Base-by-base conservation (phyloP, 345 rosid species). In the Salix udensis region DNA sequence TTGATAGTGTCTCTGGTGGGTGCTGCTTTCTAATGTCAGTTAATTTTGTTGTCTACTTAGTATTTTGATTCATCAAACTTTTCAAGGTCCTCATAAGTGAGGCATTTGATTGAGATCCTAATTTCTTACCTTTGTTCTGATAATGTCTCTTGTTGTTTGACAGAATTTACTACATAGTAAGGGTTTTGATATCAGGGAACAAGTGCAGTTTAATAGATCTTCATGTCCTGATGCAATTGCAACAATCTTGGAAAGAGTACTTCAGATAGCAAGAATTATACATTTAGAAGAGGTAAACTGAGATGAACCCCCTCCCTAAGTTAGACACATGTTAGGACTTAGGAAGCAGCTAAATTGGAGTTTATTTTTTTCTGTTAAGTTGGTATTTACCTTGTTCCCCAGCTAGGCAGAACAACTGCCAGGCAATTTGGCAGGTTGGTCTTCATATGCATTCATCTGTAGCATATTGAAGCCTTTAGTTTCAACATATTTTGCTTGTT, bases 221-320 rank as follows among this genome's bases (percentile, higher is more conserved):
- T 76, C 77, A 13, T 81, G 65, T 73, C 76, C 80, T 76, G 85
- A 89, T 52, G 88, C 84, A 65, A 64, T 85, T 60, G 68, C 48
- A 68, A 13, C 50, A 70, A 61, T 80, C 37, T 84, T 90, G 74
- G 85, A 85, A 62, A 84, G 79, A 73, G 78, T 91, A 85, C 88
- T 89, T 79, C 85, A 79, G 69, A 83, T 89, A 66, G 92, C 84
- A 75, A 85, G 98, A 88, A 88, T 94, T 40, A 83, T 77, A 76
- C 86, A 81, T 78, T 84, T 94, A 70, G 90, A 89, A 79, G 92
- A 92, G 94, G 98, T 91, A 82, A 79, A 36, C 71, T 74, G 70
- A 68, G 50, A 37, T 28, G 11, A 5, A 30, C 15, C 36, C 36
- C 70, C 19, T 58, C 23, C 28, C 68, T 15, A 61, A 46, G 58